Evolutionary conservation across 768 basidiomycete genomes (phyloP).

Genomic region (Leccinum uliginosum): DNA sequence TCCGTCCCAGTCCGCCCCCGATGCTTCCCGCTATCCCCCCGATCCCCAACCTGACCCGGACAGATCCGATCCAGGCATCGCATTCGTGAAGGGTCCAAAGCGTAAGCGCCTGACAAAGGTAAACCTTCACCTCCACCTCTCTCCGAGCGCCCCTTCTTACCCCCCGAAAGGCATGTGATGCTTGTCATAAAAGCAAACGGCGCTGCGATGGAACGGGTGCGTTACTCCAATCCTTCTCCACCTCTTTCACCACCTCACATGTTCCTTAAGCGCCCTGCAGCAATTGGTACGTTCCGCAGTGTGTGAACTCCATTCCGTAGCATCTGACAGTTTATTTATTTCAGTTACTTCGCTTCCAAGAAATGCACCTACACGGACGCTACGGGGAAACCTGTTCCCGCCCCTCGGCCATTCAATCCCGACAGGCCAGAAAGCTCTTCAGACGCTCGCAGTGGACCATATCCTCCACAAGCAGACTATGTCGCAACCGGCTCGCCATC

Average conservation of each 20-base stretch:
- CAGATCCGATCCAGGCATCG: slow-evolving; percentile 31
- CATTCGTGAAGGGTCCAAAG: slow-evolving; percentile 51
- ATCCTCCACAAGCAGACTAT: slow-evolving; percentile 15
- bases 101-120: slow-evolving; percentile 53
- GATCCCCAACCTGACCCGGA: slow-evolving; percentile 22
- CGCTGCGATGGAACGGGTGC: slow-evolving; percentile 78
- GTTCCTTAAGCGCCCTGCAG: slow-evolving; percentile 62
- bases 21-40: slow-evolving; percentile 17
- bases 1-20: slow-evolving; percentile 18
- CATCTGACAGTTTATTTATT: slow-evolving; percentile 6
- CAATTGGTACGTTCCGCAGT: slow-evolving; percentile 54
- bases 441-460: slow-evolving; percentile 22
- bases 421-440: slow-evolving; percentile 32
- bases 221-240: slow-evolving; percentile 21
- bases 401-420: slow-evolving; percentile 50
- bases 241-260: slow-evolving; percentile 4
- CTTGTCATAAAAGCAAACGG: slow-evolving; percentile 81
- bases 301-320: neutral
- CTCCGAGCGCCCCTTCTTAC: slow-evolving; percentile 7
- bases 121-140: slow-evolving; percentile 5
- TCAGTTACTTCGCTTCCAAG: slow-evolving; percentile 77
- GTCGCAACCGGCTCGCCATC: slow-evolving; percentile 12
- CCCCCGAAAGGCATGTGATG: slow-evolving; percentile 60
- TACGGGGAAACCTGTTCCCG: slow-evolving; percentile 74
- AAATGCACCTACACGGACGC: slow-evolving; percentile 78